These are phyloP conservation scores for Thelonectria discophora DNA, from an alignment of 2,329 filamentous ascomycete genomes.

Conservation along the genomic window DNA sequence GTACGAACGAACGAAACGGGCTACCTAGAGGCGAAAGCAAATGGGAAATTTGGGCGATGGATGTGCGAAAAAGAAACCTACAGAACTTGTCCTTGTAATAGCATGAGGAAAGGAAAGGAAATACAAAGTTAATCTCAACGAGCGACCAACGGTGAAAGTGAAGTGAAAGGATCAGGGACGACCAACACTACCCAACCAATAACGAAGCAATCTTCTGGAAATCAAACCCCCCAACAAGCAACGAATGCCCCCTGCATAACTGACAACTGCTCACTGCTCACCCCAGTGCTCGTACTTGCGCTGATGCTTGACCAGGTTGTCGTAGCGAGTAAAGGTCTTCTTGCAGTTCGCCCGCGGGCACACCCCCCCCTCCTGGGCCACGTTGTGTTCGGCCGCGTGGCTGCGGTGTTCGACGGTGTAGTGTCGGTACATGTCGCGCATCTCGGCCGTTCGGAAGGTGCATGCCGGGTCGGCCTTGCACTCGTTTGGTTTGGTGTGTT, in stretches of 20 bases:
- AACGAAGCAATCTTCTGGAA: not conserved
- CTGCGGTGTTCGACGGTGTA: conserved; percentile 30
- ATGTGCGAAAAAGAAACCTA: conserved; percentile 25
- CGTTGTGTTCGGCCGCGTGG: conserved; percentile 23
- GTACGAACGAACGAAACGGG: conserved; percentile 28
- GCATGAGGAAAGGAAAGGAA: conserved; percentile 16
- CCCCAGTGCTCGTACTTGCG: not conserved
- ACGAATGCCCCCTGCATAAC: not conserved
- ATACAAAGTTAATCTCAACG: conserved; percentile 18
- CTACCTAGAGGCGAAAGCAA: conserved; percentile 22
- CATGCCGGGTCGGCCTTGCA: conserved; percentile 35
- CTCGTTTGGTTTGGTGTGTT: conserved; percentile 31
- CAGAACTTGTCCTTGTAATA: conserved; percentile 31
- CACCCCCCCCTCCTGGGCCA: not conserved
- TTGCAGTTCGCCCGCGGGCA: conserved; percentile 29
- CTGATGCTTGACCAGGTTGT: conserved; percentile 35
- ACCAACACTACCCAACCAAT: too few relatives aligned
- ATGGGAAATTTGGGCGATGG: conserved; percentile 13
- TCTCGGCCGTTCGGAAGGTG: conserved; percentile 25
- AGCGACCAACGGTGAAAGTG: not conserved
- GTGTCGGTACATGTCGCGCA: conserved; percentile 40
- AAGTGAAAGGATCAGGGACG: too few relatives aligned
- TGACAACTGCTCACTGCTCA: too few relatives aligned
- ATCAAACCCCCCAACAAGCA: not conserved
- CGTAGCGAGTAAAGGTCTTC: conserved; percentile 28